A percentile compares a stretch with the other conserved stretches of the same genome.
Evolutionary conservation across 768 basidiomycete species (phyloP).

Genomic region (Phylloporus arenicola): DNA sequence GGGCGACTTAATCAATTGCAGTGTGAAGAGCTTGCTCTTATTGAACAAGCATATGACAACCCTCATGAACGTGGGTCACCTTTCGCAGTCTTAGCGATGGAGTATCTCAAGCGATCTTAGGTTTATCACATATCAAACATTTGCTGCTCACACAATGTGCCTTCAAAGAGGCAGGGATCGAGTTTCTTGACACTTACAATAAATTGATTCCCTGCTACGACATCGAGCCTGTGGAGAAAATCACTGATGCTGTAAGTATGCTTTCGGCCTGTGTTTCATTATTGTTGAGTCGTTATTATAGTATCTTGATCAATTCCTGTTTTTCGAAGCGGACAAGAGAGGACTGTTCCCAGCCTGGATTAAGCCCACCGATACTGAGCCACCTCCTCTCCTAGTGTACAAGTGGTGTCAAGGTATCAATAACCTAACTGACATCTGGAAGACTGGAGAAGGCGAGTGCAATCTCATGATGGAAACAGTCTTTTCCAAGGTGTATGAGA

Average conservation of each 20-base stretch:
- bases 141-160: slow-evolving; percentile 93
- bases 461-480: slow-evolving; percentile 98
- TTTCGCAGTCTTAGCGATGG: neutral
- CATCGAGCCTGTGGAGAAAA: slow-evolving; percentile 99
- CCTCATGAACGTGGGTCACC: slow-evolving; percentile 85
- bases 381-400: too few relatives aligned
- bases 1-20: slow-evolving; percentile 97
- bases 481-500: slow-evolving; percentile 97
- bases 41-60: slow-evolving; percentile 99
- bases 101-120: slow-evolving; percentile 30
- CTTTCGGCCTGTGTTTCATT: neutral
- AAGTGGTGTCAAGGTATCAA: slow-evolving; percentile 99
- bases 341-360: slow-evolving; percentile 99
- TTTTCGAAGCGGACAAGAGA: slow-evolving; percentile 98
- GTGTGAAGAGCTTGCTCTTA: slow-evolving; percentile 94
- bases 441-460: slow-evolving; percentile 96
- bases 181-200: slow-evolving; percentile 97
- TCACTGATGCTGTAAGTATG: slow-evolving; percentile 87
- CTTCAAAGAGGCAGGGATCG: slow-evolving; percentile 97
- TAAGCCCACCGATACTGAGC: slow-evolving; percentile 96
- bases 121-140: slow-evolving; percentile 95
- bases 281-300: slow-evolving; percentile 26
- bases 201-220: slow-evolving; percentile 98
- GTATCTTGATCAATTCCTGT: slow-evolving; percentile 97
- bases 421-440: slow-evolving; percentile 97